These are phyloP conservation scores for Hypoxylon sp. DNA, from an alignment of 2,329 filamentous ascomycete genomes.

Conservation along the genomic window DNA sequence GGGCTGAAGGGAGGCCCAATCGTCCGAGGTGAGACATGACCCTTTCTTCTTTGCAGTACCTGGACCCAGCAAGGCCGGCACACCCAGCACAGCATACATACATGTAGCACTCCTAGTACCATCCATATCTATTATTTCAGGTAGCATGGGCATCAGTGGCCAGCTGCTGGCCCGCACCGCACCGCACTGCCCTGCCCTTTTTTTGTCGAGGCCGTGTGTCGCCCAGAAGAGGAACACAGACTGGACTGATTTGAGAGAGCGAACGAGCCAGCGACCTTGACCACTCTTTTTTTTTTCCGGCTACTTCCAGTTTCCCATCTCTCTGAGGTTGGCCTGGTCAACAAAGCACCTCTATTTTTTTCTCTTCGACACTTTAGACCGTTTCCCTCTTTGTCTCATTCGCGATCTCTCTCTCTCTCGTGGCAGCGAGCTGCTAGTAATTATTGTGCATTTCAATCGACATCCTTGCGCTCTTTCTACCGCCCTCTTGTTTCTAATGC, in stretches of 20 bases:
- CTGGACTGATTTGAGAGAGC: conserved; percentile 35
- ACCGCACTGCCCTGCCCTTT: conserved; percentile 50
- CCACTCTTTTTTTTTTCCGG: conserved; percentile 47
- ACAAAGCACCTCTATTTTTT: conserved; percentile 49
- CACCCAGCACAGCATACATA: conserved; percentile 10
- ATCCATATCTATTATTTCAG: conserved; percentile 34
- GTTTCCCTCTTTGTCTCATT: conserved; percentile 48
- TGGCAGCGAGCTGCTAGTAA: conserved; percentile 50
- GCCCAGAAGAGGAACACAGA: conserved; percentile 37
- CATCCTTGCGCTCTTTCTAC: conserved; percentile 42
- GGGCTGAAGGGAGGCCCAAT: conserved; percentile 41
- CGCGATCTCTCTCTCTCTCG: conserved; percentile 45
- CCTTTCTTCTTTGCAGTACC: conserved; percentile 40
- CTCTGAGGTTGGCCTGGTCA: conserved; percentile 48
- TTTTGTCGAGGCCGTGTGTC: conserved; percentile 39
- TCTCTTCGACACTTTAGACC: conserved; percentile 42
- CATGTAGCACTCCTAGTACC: conserved; percentile 17
- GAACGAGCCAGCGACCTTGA: conserved; percentile 46
- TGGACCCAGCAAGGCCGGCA: conserved; percentile 29
- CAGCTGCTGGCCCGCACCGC: conserved; percentile 52
- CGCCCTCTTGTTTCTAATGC: conserved; percentile 45
- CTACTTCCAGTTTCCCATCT: conserved; percentile 48
- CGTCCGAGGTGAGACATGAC: conserved; percentile 49
- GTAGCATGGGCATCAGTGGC: conserved; percentile 49
- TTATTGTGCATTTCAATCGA: conserved; percentile 41